Conservation (phyloP, 2,329 filamentous ascomycete species). For the Bipolaris oryzae region DNA sequence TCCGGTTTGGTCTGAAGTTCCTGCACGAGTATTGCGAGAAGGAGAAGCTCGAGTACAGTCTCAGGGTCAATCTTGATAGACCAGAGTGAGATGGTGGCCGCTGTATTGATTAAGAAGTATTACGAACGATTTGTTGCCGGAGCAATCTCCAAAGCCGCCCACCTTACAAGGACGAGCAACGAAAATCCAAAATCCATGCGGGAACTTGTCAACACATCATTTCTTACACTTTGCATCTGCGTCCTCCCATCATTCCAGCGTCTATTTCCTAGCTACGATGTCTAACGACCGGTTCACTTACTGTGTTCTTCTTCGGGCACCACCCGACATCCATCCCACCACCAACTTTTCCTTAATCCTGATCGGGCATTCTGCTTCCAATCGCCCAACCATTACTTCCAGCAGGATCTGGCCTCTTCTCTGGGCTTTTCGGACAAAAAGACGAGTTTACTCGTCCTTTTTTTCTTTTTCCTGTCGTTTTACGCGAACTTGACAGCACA, state of each 20-base stretch:
- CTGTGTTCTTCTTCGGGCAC: not conserved
- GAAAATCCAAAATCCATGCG: not conserved
- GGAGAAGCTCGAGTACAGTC: constrained; percentile 33
- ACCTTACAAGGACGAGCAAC: not conserved
- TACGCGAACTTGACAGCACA: not conserved
- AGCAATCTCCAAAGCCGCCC: not conserved
- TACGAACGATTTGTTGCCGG: not conserved
- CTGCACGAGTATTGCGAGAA: constrained; percentile 52
- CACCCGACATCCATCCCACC: not conserved
- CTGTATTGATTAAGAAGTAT: not conserved
- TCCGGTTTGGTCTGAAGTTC: constrained; percentile 52
- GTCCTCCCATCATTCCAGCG: not conserved
- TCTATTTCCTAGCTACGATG: not conserved
- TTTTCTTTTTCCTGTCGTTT: not conserved
- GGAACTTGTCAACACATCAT: too few species aligned
- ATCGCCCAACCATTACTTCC: not conserved
- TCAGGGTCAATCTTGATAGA: constrained; percentile 38
- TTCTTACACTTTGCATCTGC: not conserved
- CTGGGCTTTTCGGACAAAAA: too few species aligned
- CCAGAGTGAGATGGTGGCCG: constrained; percentile 10
- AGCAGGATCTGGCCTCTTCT: not conserved
- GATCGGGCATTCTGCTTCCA: not conserved
- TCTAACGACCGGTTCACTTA: not conserved
- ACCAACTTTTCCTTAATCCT: not conserved
- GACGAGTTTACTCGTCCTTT: too few species aligned